Percentiles rank a stretch among this genome's conserved stretches.
Evolutionary conservation across 2,329 filamentous ascomycete genomes (phyloP).

Genomic region (Whalleya microplaca): DNA sequence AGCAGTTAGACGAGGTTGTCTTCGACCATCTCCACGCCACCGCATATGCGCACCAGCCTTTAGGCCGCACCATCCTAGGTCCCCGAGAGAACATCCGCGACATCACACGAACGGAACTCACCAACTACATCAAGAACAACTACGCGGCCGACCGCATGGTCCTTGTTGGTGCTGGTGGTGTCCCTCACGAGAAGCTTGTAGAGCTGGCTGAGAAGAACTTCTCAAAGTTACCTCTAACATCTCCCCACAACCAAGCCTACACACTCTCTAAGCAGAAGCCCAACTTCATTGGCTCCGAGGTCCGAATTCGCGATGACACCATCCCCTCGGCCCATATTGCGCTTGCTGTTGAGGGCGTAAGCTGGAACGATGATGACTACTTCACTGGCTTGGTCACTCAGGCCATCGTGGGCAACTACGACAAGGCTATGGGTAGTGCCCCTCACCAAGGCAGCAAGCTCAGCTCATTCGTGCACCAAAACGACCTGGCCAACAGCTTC

Average conservation of each 20-base stretch:
- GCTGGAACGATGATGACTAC: conserved; percentile 99
- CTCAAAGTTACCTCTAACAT: conserved; percentile 73
- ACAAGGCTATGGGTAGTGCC: conserved; percentile 97
- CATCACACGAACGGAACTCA: conserved; percentile 88
- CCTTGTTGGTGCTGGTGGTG: conserved; percentile 89
- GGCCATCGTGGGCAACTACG: conserved; percentile 99
- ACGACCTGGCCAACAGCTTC: conserved; percentile 98
- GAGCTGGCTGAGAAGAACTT: conserved; percentile 98
- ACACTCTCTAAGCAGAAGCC: conserved; percentile 83
- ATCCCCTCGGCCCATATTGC: conserved; percentile 97
- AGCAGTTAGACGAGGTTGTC: conserved; percentile 98
- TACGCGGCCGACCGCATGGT: conserved; percentile 99
- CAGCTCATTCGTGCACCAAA: conserved; percentile 89
- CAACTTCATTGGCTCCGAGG: conserved; percentile 95
- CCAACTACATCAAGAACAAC: conserved; percentile 98
- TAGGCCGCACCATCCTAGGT: conserved; percentile 96
- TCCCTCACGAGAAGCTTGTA: conserved; percentile 92
- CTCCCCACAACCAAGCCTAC: conserved; percentile 74
- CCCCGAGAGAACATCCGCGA: conserved; percentile 98
- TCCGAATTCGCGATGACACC: conserved; percentile 93
- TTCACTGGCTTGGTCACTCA: conserved; percentile 97
- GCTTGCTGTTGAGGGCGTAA: conserved; percentile 97
- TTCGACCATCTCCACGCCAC: conserved; percentile 99
- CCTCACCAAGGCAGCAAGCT: conserved; percentile 98
- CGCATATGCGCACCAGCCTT: conserved; percentile 93